phyloP scores from a whole-genome alignment of 148 eudicot species.

The Cornus kousa region DNA sequence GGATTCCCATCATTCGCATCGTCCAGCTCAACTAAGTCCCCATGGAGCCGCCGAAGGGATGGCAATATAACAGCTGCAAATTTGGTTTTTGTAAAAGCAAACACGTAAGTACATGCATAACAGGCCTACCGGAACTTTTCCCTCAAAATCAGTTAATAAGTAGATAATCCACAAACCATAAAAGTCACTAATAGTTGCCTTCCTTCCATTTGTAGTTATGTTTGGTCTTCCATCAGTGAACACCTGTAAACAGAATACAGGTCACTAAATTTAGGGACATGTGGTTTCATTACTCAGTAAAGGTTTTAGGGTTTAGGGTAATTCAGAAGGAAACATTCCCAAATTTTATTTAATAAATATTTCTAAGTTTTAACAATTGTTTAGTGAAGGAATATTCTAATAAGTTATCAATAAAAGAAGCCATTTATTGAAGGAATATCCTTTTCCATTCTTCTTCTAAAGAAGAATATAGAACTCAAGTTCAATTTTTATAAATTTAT shows the following conservation, averaged over 20 bases:
- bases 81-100: neutral
- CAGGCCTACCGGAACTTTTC: neutral
- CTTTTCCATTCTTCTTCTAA: neutral
- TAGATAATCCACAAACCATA: slow-evolving; percentile 43
- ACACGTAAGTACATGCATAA: neutral
- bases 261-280: neutral
- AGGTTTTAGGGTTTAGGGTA: too few species aligned
- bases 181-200: slow-evolving; percentile 61
- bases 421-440: neutral
- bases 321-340: neutral
- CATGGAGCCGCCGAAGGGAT: slow-evolving; percentile 55
- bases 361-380: neutral
- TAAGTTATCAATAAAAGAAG: neutral
- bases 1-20: slow-evolving; percentile 13
- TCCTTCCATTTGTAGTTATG: slow-evolving; percentile 44
- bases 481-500: neutral
- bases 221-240: slow-evolving; percentile 49
- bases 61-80: slow-evolving; percentile 70
- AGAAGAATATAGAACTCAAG: neutral
- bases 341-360: too few species aligned
- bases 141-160: neutral
- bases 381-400: neutral
- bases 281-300: neutral
- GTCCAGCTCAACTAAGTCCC: slow-evolving; percentile 50
- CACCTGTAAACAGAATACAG: slow-evolving; percentile 30